Conservation (phyloP, 1,284 basidiomycete species). For the Singerocomus inundabilis region DNA sequence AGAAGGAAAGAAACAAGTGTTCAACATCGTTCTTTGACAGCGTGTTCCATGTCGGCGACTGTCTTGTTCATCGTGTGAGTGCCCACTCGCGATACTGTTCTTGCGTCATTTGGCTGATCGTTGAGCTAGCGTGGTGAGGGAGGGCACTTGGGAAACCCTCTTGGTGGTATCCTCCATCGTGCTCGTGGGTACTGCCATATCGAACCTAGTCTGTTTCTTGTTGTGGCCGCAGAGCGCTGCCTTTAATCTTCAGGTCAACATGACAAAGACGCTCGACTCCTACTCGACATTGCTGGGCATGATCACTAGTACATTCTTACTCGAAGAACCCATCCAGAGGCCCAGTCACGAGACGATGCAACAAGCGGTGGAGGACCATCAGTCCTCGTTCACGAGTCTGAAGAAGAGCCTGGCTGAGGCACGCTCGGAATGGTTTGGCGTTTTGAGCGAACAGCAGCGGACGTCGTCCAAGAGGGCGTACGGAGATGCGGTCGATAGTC, state of each 20-base stretch:
- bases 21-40: constrained; percentile 38
- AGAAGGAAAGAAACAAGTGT: not conserved
- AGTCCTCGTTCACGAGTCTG: constrained; percentile 83
- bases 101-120: constrained; percentile 6
- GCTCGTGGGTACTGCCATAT: constrained; percentile 69
- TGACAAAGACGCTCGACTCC: constrained; percentile 83
- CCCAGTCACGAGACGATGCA: constrained; percentile 63
- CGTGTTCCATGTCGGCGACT: constrained; percentile 89
- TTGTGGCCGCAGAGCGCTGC: constrained; percentile 88
- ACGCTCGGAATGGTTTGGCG: constrained; percentile 72
- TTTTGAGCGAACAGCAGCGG: constrained; percentile 38
- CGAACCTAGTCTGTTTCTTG: constrained; percentile 80
- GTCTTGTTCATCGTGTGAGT: constrained; percentile 82
- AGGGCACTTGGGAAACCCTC: constrained; percentile 78
- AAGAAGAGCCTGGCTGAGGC: constrained; percentile 84
- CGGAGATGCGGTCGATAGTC: constrained; percentile 77
- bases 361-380: constrained; percentile 76
- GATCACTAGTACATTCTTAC: constrained; percentile 80
- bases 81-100: too few species aligned
- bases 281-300: constrained; percentile 83
- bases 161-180: constrained; percentile 79
- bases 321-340: constrained; percentile 65
- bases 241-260: constrained; percentile 76
- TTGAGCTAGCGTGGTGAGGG: constrained; percentile 73
- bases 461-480: constrained; percentile 60